A percentile compares a stretch with the other conserved stretches of the same genome.
phyloP scores from a whole-genome alignment of 495 filamentous ascomycete species.

The Daldinia loculata region DNA sequence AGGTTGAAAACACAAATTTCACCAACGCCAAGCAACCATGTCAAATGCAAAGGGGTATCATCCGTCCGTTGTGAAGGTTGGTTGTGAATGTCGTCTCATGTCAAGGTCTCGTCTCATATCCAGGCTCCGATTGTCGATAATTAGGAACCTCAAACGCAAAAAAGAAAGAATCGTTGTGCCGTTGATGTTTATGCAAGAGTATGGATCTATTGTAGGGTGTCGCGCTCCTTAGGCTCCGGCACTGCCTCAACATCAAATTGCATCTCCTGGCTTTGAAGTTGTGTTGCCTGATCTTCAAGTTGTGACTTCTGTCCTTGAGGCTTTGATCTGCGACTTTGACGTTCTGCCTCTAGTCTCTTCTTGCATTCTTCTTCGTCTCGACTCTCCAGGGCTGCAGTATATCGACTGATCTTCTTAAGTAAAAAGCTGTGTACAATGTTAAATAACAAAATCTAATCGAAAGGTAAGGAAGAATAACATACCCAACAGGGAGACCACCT shows the following conservation, averaged over 20 bases:
- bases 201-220: background rate
- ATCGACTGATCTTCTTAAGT: background rate
- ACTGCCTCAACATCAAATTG: background rate
- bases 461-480: conserved; percentile 48
- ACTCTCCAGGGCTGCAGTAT: background rate
- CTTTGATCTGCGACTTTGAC: background rate
- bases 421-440: background rate
- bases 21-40: background rate
- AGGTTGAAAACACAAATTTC: background rate
- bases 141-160: background rate
- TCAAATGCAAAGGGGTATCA: conserved; percentile 11
- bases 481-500: conserved; percentile 65
- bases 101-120: background rate
- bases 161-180: background rate
- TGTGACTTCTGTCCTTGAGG: background rate
- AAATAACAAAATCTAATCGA: conserved; percentile 27
- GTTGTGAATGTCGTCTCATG: conserved; percentile 1
- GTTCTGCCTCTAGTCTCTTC: background rate
- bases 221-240: background rate
- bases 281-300: background rate
- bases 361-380: background rate
- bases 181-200: background rate
- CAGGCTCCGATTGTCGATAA: background rate
- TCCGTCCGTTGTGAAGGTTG: conserved; percentile 12
- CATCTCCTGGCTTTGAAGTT: background rate